Conservation (phyloP, 1,284 basidiomycete species). For the Schizophyllum commune region DNA sequence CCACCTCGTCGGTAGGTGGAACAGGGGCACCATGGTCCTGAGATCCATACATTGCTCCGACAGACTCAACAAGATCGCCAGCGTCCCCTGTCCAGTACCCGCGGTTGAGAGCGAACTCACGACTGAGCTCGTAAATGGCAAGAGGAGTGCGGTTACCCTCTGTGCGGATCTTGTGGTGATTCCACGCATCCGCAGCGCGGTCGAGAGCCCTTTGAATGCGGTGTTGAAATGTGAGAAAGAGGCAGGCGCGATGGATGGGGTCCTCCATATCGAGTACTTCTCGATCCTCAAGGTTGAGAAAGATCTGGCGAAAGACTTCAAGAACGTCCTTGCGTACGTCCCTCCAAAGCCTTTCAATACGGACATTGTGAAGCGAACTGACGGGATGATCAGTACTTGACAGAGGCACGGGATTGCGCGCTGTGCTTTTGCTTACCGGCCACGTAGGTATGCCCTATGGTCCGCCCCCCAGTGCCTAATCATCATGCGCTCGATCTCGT, state of each 20-base stretch:
- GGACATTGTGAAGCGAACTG: conserved; percentile 22
- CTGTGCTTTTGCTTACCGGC: conserved; percentile 13
- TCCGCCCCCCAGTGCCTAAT: conserved; percentile 6
- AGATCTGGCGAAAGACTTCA: conserved; percentile 6
- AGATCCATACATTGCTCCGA: not conserved
- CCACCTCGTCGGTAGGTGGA: not conserved
- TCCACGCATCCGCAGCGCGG: conserved; percentile 12
- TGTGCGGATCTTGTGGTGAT: conserved; percentile 13
- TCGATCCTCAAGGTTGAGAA: conserved; percentile 7
- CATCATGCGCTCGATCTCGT: conserved; percentile 19
- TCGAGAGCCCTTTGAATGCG: conserved; percentile 14
- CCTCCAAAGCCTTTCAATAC: conserved; percentile 29
- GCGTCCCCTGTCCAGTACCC: conserved; percentile 15
- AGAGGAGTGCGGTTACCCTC: conserved; percentile 10
- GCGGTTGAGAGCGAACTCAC: conserved; percentile 5
- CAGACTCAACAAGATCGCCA: conserved; percentile 1
- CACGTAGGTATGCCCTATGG: conserved; percentile 22
- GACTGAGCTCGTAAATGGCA: conserved; percentile 14
- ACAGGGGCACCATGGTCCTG: conserved; percentile 4
- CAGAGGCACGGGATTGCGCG: not conserved
- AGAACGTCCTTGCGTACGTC: conserved; percentile 10
- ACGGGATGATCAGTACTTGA: conserved; percentile 4
- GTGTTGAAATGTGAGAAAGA: conserved; percentile 3
- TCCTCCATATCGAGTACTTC: conserved; percentile 12
- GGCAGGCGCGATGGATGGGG: conserved; percentile 8